Evolutionary conservation across 2,329 filamentous ascomycete genomes (phyloP), one percentile per base, ranked within the genome.

Genomic region (Ceratocystis cubensis): DNA sequence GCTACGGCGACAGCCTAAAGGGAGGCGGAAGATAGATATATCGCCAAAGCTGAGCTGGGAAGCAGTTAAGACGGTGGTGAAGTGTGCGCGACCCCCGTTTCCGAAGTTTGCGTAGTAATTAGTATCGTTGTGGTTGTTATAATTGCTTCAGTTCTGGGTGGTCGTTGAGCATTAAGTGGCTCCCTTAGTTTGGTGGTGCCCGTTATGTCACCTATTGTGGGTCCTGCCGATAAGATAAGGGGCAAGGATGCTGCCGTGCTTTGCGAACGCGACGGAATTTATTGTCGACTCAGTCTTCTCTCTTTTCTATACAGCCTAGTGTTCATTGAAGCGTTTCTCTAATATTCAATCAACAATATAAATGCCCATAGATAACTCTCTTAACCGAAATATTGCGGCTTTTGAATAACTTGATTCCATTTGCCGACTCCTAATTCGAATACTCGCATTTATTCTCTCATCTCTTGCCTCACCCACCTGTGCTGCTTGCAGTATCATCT

Each of bases 171-270:
- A 41, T 41, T 2, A 15, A 41, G 10, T 41, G 37, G 13, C 37
- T 15, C 37, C 37, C 13, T 41, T 41, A 15, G 37, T 15, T 13
- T 15, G 48, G 48, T 22, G 48, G 48, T 28, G 48, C 50, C 17
- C 37, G 13, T 33, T 64, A 53, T 56, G 56, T 44, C 56, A 61
- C 45, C n/a, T 61, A 66, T 20, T 61, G 46, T 66, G 59, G 65
- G 59, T 56, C 65, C 28, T n/a, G n/a, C 17, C 5, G 65, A 66
- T 66, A 66, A 66, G 65, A 66, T 66, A 66, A 63, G 57, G 22
- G 6, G 37, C 37, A 28, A 57, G 64, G 64, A 22, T 59, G 50
- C 48, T 53, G 20, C 41, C 44, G 17, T 63, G 20, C n/a, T 28
- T 63, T 66, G 59, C 65, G 65, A 66, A 66, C 65, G 65, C 65